Conservation (phyloP, 2,329 filamentous ascomycete species). For the Orbilia oligospora region DNA sequence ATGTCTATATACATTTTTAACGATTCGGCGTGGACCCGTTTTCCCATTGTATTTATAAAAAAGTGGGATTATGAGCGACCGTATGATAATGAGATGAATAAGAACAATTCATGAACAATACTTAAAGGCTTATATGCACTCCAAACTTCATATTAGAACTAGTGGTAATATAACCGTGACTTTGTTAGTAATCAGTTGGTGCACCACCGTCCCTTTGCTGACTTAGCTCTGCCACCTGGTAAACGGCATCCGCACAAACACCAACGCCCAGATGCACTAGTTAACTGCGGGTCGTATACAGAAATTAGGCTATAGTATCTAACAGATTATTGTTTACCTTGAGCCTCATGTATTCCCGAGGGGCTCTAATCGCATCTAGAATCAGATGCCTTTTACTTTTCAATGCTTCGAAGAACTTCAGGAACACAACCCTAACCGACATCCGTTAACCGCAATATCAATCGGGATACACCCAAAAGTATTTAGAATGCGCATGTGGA, state of each 20-base stretch:
- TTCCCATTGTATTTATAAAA: conserved; percentile 60
- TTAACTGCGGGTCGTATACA: too few species aligned
- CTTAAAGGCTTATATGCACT: neutral
- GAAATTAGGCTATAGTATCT: neutral
- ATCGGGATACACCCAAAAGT: neutral
- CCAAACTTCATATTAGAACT: neutral
- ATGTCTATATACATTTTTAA: conserved; percentile 57
- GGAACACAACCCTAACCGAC: conserved; percentile 25
- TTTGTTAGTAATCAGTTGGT: conserved; percentile 4
- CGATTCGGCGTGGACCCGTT: conserved; percentile 26
- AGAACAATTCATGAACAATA: conserved; percentile 23
- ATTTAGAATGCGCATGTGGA: neutral
- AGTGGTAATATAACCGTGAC: neutral
- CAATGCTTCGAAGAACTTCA: neutral
- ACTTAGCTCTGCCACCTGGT: neutral
- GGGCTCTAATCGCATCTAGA: neutral
- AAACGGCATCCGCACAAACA: too few species aligned
- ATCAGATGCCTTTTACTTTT: neutral
- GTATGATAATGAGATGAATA: conserved; percentile 29
- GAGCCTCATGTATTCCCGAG: neutral
- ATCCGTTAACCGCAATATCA: too few species aligned
- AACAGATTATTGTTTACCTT: too few species aligned
- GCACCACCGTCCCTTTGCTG: neutral
- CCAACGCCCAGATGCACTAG: too few species aligned
- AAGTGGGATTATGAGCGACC: conserved; percentile 39